Percentiles rank a stretch among this genome's conserved stretches.
phyloP scores from a whole-genome alignment of 768 basidiomycete species.

The Sutorius australiensis region DNA sequence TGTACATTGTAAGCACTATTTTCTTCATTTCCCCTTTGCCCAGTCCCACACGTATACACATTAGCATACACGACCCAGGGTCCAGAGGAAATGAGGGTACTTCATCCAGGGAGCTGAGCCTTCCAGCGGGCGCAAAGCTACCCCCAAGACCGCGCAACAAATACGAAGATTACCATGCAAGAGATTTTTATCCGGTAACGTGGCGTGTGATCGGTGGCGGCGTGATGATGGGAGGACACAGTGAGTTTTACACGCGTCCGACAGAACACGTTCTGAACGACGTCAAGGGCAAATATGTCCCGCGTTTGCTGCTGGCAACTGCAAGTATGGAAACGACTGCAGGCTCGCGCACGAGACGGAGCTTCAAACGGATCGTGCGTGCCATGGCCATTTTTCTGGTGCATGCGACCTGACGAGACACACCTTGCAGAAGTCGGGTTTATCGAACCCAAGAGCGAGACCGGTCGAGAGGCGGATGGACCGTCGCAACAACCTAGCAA shows the following conservation, averaged over 20 bases:
- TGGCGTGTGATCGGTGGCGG: slow-evolving; percentile 81
- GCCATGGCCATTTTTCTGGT: not conserved
- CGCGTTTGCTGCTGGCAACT: slow-evolving; percentile 23
- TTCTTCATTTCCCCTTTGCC: not conserved
- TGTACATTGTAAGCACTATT: slow-evolving; percentile 55
- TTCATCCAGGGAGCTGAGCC: not conserved
- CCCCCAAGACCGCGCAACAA: slow-evolving; percentile 27
- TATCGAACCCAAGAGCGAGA: slow-evolving; percentile 10
- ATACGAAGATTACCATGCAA: slow-evolving; percentile 39
- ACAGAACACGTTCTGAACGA: not conserved
- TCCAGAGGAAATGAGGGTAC: not conserved
- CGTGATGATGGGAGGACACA: slow-evolving; percentile 54
- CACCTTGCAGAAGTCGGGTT: slow-evolving; percentile 12
- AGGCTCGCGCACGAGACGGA: slow-evolving; percentile 30
- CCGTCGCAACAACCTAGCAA: not conserved
- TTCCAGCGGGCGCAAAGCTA: slow-evolving; percentile 9
- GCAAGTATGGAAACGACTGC: slow-evolving; percentile 27
- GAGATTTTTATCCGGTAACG: slow-evolving; percentile 58
- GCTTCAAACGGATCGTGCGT: slow-evolving; percentile 23
- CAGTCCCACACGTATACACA: slow-evolving; percentile 1
- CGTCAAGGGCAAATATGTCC: slow-evolving; percentile 24
- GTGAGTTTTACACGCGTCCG: slow-evolving; percentile 16
- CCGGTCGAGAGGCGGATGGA: not conserved
- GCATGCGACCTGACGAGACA: not conserved
- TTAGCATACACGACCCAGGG: slow-evolving; percentile 45